A percentile compares a stretch with the other conserved stretches of the same genome.
Conservation (phyloP, 116 monocot genomes). For the Iris pallida region DNA sequence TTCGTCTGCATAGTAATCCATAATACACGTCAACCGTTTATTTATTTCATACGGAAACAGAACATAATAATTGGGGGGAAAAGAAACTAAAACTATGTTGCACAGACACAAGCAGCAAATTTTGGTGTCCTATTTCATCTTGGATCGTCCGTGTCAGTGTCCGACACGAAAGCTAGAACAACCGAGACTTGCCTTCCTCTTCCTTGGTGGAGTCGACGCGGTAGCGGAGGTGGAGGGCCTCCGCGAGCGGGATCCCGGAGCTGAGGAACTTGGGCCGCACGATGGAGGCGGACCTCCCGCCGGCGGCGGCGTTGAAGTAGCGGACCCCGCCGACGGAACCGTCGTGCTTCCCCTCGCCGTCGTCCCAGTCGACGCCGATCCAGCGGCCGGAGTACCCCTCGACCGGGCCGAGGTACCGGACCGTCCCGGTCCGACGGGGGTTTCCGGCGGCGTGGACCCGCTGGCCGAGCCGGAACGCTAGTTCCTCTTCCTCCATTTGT, state of each 20-base stretch:
- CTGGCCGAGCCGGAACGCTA: slow-evolving; percentile 37
- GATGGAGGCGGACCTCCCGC: slow-evolving; percentile 57
- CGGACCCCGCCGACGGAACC: slow-evolving; percentile 52
- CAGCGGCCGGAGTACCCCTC: slow-evolving; percentile 55
- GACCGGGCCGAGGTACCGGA: slow-evolving; percentile 63
- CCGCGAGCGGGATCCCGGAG: slow-evolving; percentile 58
- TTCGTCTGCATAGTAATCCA: slow-evolving; percentile 57
- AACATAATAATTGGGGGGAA: too few relatives aligned
- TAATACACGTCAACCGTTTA: neutral
- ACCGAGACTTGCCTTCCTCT: slow-evolving; percentile 51
- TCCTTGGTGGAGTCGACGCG: slow-evolving; percentile 61
- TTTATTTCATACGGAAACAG: too few relatives aligned
- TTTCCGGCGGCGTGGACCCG: slow-evolving; percentile 66
- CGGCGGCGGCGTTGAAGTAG: slow-evolving; percentile 50
- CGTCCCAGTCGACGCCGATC: slow-evolving; percentile 94
- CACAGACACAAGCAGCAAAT: too few relatives aligned
- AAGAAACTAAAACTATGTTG: too few relatives aligned
- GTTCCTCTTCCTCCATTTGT: slow-evolving; percentile 2
- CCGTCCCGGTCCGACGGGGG: slow-evolving; percentile 59
- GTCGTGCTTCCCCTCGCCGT: slow-evolving; percentile 77
- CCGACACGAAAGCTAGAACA: neutral
- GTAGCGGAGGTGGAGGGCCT: slow-evolving; percentile 56
- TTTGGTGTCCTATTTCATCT: neutral
- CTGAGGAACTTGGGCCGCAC: slow-evolving; percentile 58
- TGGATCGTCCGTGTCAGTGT: neutral